Evolutionary conservation across 2,329 filamentous ascomycete species (phyloP).

Genomic region (Colletotrichum echinochloae): DNA sequence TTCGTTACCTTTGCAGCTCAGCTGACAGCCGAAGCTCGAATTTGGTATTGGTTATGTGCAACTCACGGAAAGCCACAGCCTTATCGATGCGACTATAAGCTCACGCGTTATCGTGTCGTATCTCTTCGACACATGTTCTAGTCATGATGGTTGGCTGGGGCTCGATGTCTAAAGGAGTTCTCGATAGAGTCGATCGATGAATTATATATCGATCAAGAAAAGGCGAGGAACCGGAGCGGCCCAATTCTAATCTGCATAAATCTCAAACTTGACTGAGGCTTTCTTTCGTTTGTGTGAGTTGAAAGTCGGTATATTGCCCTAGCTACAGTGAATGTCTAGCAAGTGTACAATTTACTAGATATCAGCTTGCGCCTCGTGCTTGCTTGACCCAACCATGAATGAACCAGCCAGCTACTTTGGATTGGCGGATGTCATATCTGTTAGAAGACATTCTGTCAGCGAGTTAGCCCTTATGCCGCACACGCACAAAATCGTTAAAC

Average conservation of each 20-base stretch:
- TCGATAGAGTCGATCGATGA: neutral
- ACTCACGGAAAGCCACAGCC: slow-evolving; percentile 22
- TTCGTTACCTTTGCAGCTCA: neutral
- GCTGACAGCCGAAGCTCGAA: neutral
- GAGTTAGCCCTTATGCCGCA: neutral
- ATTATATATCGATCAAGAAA: neutral
- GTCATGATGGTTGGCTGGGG: neutral
- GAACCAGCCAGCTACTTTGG: neutral
- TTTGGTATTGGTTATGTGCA: neutral
- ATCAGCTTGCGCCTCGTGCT: neutral
- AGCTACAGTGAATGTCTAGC: neutral
- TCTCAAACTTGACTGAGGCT: neutral
- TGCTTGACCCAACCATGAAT: neutral
- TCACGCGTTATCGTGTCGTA: neutral
- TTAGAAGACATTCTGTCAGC: neutral
- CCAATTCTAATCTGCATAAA: neutral
- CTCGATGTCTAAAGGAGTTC: slow-evolving; percentile 3
- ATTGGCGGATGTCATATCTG: neutral
- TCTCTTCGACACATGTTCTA: slow-evolving; percentile 15
- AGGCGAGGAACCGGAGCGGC: neutral
- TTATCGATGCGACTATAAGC: neutral
- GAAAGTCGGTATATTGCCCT: neutral
- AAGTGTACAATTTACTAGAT: neutral
- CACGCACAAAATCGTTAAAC: neutral
- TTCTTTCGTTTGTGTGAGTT: neutral